Base-by-base conservation (phyloP, 73 alveolate species). In the Stentor roeselii region DNA sequence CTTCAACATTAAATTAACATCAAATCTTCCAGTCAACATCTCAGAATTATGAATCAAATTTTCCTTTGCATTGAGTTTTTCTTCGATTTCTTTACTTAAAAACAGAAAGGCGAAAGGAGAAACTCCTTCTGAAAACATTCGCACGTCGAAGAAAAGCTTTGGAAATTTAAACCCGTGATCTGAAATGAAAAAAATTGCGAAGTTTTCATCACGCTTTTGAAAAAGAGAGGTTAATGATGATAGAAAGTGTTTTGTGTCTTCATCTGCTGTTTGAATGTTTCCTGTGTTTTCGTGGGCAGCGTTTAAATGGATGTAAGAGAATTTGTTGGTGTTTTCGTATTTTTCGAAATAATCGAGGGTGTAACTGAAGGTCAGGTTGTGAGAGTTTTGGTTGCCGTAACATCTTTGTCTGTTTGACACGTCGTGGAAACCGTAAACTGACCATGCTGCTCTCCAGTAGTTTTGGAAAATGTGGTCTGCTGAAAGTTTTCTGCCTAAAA, bases 251-350 rank as follows among this genome's bases (percentile, higher is more conserved):
- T 14, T 14, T 0, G 34, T 27, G 37, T 2, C 80, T 1, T 0
- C 21, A 67, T 67, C 80, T 30, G 34, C 41, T 0, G 80, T 67
- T 67, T 2, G n/a, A n/a, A 67, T 34, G 11, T 2, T 67, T 67
- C 80, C 80, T 30, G 50, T 67, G 2, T 67, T 21, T 34, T 67
- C 80, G 34, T 67, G 80, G 41, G 41, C 80, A 21, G n/a, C 80
- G 42, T 27, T 30, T 0, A 34, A 21, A 34, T 67, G 80, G 34
- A 67, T 67, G 34, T 67, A 67, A 32, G 41, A 14, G 34, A 67
- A 67, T 40, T 2, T 67, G 34, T 67, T 67, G 34, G 21, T 36
- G 1, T 2, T 34, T 67, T 67, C 34, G 41, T 67, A 67, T 27
- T 67, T 67, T 27, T 67, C 37, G 41, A 67, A 21, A 32, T 27